phyloP scores from a whole-genome alignment of 2,329 filamentous ascomycete species.

The Penicillium concentricum region DNA sequence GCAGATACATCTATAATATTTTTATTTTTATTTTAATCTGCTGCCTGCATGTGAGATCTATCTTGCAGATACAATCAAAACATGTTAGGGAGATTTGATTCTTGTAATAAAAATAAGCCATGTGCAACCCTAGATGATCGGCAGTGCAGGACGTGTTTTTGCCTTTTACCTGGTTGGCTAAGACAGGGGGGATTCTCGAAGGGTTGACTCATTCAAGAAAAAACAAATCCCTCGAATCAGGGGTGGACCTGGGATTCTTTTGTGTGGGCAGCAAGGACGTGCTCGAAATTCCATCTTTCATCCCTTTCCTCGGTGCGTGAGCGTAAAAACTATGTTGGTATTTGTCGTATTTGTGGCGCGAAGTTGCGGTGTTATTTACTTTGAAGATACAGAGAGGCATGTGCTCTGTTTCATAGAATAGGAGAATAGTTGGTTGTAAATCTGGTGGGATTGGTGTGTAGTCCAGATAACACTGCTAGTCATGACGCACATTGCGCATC shows the following conservation, averaged over 20 bases:
- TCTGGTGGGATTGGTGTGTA: neutral
- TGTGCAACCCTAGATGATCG: slow-evolving; percentile 26
- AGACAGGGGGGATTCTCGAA: slow-evolving; percentile 17
- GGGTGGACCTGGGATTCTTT: slow-evolving; percentile 18
- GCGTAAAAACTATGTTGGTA: slow-evolving; percentile 13
- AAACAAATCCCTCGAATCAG: slow-evolving; percentile 16
- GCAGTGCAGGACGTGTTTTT: slow-evolving; percentile 17
- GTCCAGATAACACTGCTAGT: neutral
- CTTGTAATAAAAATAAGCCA: slow-evolving; percentile 11
- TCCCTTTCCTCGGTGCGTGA: slow-evolving; percentile 27
- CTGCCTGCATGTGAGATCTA: slow-evolving; percentile 12
- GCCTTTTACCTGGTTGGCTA: slow-evolving; percentile 11
- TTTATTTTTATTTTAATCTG: neutral
- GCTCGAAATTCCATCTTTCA: slow-evolving; percentile 13
- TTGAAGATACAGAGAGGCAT: neutral
- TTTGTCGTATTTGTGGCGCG: slow-evolving; percentile 7
- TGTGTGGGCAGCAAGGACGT: slow-evolving; percentile 20
- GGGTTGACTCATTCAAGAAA: slow-evolving; percentile 20
- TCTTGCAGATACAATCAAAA: slow-evolving; percentile 1
- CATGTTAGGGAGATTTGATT: neutral
- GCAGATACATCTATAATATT: slow-evolving; percentile 4
- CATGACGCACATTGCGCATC: slow-evolving; percentile 4
- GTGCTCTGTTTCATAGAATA: neutral
- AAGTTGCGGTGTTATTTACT: slow-evolving; percentile 1
- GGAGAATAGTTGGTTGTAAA: neutral